A percentile compares a stretch with the other conserved stretches of the same genome.
phyloP scores from a whole-genome alignment of 192 early-diverging fungal species.

The Mortierella antarctica region DNA sequence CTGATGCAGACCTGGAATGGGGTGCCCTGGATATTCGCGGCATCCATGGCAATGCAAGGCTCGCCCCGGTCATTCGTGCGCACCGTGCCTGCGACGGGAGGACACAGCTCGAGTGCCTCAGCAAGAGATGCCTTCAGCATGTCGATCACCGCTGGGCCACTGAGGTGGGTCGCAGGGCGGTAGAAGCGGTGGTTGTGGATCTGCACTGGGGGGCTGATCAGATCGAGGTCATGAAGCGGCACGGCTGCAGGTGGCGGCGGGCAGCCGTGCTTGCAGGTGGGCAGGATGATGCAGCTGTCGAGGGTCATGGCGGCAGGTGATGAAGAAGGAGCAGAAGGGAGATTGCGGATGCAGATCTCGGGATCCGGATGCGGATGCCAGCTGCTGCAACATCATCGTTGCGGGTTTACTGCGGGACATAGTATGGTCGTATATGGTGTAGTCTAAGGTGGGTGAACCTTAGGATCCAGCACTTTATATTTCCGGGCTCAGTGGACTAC shows the following conservation, averaged over 20 bases:
- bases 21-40: conserved; percentile 19
- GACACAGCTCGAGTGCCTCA: conserved; percentile 52
- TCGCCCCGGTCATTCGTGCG: conserved; percentile 29
- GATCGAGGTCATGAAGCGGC: conserved; percentile 38
- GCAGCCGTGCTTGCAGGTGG: conserved; percentile 38
- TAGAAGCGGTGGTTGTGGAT: conserved; percentile 52
- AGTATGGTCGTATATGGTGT: too few species aligned
- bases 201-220: conserved; percentile 35
- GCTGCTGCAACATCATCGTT: too few species aligned
- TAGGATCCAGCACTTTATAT: too few species aligned
- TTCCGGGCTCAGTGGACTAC: too few species aligned
- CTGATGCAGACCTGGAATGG: conserved; percentile 45
- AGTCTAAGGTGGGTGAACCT: too few species aligned
- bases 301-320: conserved; percentile 16
- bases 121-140: conserved; percentile 46
- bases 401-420: too few species aligned
- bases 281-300: conserved; percentile 24
- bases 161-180: neutral
- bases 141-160: conserved; percentile 31
- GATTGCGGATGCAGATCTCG: too few species aligned
- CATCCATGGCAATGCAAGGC: conserved; percentile 10
- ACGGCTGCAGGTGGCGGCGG: conserved; percentile 30
- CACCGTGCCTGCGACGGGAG: conserved; percentile 46
- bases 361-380: too few species aligned
- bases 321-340: too few species aligned